phyloP scores from a whole-genome alignment of 495 filamentous ascomycete species.

The Penicillium samsonianum region DNA sequence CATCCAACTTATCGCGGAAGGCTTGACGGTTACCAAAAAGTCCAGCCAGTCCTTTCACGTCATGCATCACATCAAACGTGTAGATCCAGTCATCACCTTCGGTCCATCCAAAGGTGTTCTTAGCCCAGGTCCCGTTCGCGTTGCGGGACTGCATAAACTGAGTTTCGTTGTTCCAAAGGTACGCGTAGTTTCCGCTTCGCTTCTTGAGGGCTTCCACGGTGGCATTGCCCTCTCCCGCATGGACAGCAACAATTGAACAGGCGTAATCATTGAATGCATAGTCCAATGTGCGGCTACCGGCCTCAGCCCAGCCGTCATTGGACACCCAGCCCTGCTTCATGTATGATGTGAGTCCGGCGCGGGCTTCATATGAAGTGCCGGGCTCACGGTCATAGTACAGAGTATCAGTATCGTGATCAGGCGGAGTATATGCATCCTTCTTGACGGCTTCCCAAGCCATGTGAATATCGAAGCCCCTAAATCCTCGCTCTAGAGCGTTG shows the following conservation, averaged over 20 bases:
- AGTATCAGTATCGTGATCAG: constrained; percentile 21
- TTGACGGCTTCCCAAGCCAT: constrained; percentile 29
- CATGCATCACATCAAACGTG: constrained; percentile 35
- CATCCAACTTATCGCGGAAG: constrained; percentile 26
- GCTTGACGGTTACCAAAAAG: constrained; percentile 25
- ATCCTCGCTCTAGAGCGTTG: constrained; percentile 31
- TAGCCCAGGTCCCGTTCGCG: constrained; percentile 29
- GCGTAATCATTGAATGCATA: constrained; percentile 33
- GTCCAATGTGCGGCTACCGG: constrained; percentile 30
- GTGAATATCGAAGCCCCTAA: constrained; percentile 21
- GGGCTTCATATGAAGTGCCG: constrained; percentile 25
- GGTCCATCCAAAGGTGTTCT: constrained; percentile 30
- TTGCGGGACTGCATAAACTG: constrained; percentile 35
- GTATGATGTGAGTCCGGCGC: constrained; percentile 30
- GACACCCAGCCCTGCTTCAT: constrained; percentile 33
- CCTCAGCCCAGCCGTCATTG: constrained; percentile 32
- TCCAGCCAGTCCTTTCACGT: constrained; percentile 22
- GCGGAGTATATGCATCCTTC: constrained; percentile 30
- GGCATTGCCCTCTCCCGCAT: constrained; percentile 15
- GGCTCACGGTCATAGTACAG: constrained; percentile 34
- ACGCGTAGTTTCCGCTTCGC: constrained; percentile 25
- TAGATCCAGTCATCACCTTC: constrained; percentile 35
- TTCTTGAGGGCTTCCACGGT: constrained; percentile 12
- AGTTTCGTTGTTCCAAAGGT: constrained; percentile 32
- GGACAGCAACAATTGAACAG: constrained; percentile 24